Conservation (phyloP, 2,329 filamentous ascomycete genomes). For the Pestalotiopsis sp. region DNA sequence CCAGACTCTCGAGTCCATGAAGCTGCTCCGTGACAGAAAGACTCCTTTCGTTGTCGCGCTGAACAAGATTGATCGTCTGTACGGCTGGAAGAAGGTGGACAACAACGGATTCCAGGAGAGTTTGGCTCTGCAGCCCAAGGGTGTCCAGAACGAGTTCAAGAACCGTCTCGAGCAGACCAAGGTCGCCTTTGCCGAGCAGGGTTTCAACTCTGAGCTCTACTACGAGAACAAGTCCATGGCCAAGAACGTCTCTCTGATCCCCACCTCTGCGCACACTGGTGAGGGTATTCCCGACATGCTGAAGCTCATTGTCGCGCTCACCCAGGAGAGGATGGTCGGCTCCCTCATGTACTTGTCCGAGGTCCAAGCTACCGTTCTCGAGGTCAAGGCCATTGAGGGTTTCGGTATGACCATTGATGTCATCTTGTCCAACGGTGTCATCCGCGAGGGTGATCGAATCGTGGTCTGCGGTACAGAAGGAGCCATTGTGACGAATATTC, state of each 20-base stretch:
- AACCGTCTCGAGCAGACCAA: slow-evolving; percentile 91
- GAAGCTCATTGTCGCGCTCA: slow-evolving; percentile 89
- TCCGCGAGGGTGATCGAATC: slow-evolving; percentile 91
- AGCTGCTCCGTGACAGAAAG: slow-evolving; percentile 85
- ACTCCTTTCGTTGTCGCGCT: slow-evolving; percentile 98
- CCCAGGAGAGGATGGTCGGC: slow-evolving; percentile 96
- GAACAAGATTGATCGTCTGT: slow-evolving; percentile 99
- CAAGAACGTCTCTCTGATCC: slow-evolving; percentile 90
- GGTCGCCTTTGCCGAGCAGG: slow-evolving; percentile 91
- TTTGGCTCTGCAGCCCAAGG: slow-evolving; percentile 85
- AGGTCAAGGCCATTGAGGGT: slow-evolving; percentile 99
- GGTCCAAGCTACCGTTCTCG: slow-evolving; percentile 94
- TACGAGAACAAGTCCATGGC: slow-evolving; percentile 99
- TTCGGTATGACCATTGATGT: slow-evolving; percentile 99
- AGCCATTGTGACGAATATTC: slow-evolving; percentile 91
- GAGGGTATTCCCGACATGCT: slow-evolving; percentile 99
- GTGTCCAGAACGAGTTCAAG: slow-evolving; percentile 91
- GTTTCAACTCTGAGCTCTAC: slow-evolving; percentile 96
- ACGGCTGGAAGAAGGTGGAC: slow-evolving; percentile 97
- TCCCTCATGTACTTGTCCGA: slow-evolving; percentile 98
- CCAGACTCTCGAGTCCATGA: slow-evolving; percentile 97
- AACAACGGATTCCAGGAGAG: slow-evolving; percentile 98
- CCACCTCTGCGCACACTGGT: slow-evolving; percentile 96
- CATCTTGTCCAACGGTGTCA: slow-evolving; percentile 91
- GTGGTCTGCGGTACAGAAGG: slow-evolving; percentile 97